Conservation (phyloP, 352 stramenopile species). For the Globisporangium paroecandrum region DNA sequence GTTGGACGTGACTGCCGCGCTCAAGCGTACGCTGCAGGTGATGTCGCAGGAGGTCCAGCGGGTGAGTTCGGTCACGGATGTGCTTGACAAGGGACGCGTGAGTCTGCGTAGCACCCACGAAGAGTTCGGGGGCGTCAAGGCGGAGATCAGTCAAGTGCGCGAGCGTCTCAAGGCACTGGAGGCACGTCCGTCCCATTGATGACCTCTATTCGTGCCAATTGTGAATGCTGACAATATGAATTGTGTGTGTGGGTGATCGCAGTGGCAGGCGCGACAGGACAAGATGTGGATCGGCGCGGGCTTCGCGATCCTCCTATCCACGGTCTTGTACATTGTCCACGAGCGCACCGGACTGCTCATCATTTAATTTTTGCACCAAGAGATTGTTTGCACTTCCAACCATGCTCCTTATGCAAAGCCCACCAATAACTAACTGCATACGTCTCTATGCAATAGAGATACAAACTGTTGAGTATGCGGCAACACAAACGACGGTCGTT, state of each 20-base stretch:
- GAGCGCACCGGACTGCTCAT: constrained; percentile 68
- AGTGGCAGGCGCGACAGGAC: constrained; percentile 78
- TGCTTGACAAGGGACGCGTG: constrained; percentile 61
- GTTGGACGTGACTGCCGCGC: constrained; percentile 53
- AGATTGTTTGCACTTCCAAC: background rate
- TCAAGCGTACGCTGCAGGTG: constrained; percentile 61
- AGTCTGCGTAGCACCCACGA: constrained; percentile 61
- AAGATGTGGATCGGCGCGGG: constrained; percentile 76
- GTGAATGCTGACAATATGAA: background rate
- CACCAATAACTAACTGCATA: background rate
- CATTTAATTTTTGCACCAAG: constrained; percentile 30
- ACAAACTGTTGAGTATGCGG: background rate
- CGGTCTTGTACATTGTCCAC: constrained; percentile 71
- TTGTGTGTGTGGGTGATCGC: constrained; percentile 2
- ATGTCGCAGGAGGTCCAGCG: constrained; percentile 76
- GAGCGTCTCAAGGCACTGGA: constrained; percentile 57
- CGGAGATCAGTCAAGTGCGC: constrained; percentile 52
- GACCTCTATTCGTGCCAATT: too few species aligned
- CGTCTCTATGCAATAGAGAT: background rate
- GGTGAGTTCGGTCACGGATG: constrained; percentile 56
- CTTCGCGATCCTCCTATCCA: constrained; percentile 53
- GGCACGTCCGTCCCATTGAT: constrained; percentile 14
- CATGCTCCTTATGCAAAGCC: background rate
- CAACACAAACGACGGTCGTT: background rate
- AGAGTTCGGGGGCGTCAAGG: constrained; percentile 55